Conservation (phyloP, 78 protist species). For the Guillardia theta region DNA sequence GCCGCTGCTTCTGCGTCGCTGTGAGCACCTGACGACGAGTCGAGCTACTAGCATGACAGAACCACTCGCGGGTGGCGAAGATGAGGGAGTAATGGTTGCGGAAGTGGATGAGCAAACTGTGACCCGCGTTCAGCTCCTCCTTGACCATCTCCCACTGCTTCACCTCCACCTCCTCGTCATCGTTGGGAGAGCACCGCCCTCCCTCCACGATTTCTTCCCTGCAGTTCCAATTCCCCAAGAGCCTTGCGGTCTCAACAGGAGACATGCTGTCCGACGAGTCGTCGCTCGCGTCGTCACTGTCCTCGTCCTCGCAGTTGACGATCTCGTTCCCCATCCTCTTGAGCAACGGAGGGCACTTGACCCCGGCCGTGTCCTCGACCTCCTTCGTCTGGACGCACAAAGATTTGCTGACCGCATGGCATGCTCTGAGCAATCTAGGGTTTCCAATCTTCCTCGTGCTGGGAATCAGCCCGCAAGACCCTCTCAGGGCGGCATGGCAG, state of each 20-base stretch:
- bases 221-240: neutral
- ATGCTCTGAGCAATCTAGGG: neutral
- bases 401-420: neutral
- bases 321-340: neutral
- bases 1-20: neutral
- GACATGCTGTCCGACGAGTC: neutral
- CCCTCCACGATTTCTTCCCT: neutral
- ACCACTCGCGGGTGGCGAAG: neutral
- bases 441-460: neutral
- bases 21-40: neutral
- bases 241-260: neutral
- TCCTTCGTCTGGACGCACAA: no score
- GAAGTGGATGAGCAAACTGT: neutral
- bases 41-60: neutral
- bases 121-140: neutral
- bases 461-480: neutral
- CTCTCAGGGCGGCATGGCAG: slow-evolving; percentile 14
- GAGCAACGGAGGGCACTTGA: neutral
- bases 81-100: neutral
- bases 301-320: neutral
- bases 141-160: neutral
- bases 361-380: neutral
- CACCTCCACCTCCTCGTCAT: neutral
- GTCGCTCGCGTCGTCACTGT: neutral
- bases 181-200: neutral